Evolutionary conservation across 495 filamentous ascomycete genomes (phyloP), one percentile per base, ranked within the genome.

Genomic region (Hypoxylon lienhwacheense): DNA sequence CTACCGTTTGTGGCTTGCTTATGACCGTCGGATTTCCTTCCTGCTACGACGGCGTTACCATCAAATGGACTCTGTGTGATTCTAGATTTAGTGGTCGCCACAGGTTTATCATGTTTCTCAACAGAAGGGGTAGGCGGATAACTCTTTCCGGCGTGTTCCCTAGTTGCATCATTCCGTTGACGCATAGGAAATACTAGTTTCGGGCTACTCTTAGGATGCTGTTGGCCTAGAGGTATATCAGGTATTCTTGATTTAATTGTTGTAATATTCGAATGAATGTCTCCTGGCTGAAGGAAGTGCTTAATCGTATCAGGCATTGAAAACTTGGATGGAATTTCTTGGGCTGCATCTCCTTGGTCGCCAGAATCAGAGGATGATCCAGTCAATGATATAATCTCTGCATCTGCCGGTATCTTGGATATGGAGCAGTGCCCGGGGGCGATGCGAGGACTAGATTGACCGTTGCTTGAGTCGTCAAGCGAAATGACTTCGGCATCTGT

Each of bases 401-500:
- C 31, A 10, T 32, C 15, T 2, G 37, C 11, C 2, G 45, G 39
- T 1, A 45, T 39, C 19, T 8, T 34, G 7, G 21, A n/a, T n/a
- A n/a, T n/a, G n/a, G n/a, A n/a, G n/a, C n/a, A n/a, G n/a, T n/a
- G n/a, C 24, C 4, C 21, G 36, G 1, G 34, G 14, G 3, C 24
- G 20, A n/a, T 5, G 20, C 14, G 28, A 33, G 16, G 14, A 20
- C n/a, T n/a, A n/a, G n/a, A n/a, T n/a, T n/a, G n/a, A n/a, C 29
- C 37, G 14, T 43, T 26, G 1, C 36, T 49, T 24, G 46, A 49
- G 2, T 17, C 32, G 19, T 40, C 51, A 14, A 40, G 11, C 8
- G 32, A 20, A 17, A 54, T 47, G 14, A 40, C 15, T 7, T 32
- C 7, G 14, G 11, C 32, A 16, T 29, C 24, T 0, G 6, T 5